Evolutionary conservation across 2,329 filamentous ascomycete species (phyloP), one percentile per base, ranked within the genome.

Genomic region (Fusarium illudens): DNA sequence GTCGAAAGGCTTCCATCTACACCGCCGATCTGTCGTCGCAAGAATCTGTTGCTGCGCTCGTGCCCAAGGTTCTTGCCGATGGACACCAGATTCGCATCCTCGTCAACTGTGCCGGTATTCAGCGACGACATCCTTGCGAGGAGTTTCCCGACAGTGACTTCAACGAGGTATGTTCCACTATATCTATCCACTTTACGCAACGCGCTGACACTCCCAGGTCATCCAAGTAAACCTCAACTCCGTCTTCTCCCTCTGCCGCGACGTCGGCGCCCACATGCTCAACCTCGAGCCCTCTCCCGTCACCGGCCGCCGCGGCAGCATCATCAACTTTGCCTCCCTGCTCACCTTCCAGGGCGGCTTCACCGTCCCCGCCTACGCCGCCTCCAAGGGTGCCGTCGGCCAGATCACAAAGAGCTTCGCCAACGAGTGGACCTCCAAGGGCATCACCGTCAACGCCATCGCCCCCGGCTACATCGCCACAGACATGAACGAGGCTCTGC

Each of bases 401-500:
- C 93, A 97, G 81, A 79, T 96, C 62, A 96, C 93, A 53, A 96
- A 96, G 81, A 90, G 90, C 25, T 84, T 97, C 60, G 89, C 90
- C 48, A 97, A 97, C 76, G 92, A 96, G 81, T 97, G 94, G 94
- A 88, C 90, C 0, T 79, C 83, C n/a, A 86, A 89, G 74, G 93
- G 93, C 3, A 86, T 97, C 65, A 92, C 87, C 1, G 93, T 97
- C 37, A 97, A 97, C 78, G 92, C 91, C 8, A 92, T 97, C 75
- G 93, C 94, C 3, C 94, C 94, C 0, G 94, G 94, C 0, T 97
- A 97, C 79, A 92, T 97, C 72, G 92, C 87, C 51, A 97, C 94
- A n/a, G 94, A 97, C 64, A 97, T 97, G 94, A 97, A 97, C 77
- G 86, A 85, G 69, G 94, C 93, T 3, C 79, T 97, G 74, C 87